Base-by-base conservation (phyloP, 148 eudicot genomes). In the Camellia granthamiana region DNA sequence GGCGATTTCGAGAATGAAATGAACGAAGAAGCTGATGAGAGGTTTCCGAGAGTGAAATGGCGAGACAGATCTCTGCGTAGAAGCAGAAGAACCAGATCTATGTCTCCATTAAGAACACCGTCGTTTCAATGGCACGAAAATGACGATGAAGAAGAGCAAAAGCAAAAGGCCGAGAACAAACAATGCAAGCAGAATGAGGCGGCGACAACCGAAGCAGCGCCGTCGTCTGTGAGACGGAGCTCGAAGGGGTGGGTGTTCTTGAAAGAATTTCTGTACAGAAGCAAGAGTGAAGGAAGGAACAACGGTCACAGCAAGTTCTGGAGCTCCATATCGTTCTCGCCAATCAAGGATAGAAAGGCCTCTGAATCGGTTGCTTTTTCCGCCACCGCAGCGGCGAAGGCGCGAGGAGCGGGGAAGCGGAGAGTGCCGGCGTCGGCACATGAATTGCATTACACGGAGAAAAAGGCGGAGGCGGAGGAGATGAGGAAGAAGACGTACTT, bases 401-500 rank as follows among this genome's bases (percentile, higher is more conserved):
- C 82, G 67, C 64, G 84, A 63, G 90, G 88, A 72, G 75, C 79
- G 3, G 91, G 88, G 23, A 94, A 91, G 63, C 72, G 90, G 82
- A 83, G 92, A 68, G 81, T 67, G 13, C 75, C 74, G 4, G 66
- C 70, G 1, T 94, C 97, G 60, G 85, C 95, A 60, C 97, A 94
- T 46, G 97, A 94, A 82, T n/a, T 86, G 80, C 98, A 92, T 84
- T 94, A 94, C 89, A 86, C 90, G 41, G 88, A 90, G 54, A 91
- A 94, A 16, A 70, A 97, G 74, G 98, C 98, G 14, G 92, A 90
- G 76, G 93, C 98, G 55, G 95, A 94, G 89, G 97, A 92, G 89
- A 89, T 91, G 97, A 92, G 90, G 93, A 91, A 87, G 88, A 94
- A 92, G 91, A 94, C 97, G 12, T 90, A 70, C 55, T 81, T 94